These are phyloP conservation scores for Phytopythium kandeliae DNA, from an alignment of 352 stramenopile species.

Conservation along the genomic window DNA sequence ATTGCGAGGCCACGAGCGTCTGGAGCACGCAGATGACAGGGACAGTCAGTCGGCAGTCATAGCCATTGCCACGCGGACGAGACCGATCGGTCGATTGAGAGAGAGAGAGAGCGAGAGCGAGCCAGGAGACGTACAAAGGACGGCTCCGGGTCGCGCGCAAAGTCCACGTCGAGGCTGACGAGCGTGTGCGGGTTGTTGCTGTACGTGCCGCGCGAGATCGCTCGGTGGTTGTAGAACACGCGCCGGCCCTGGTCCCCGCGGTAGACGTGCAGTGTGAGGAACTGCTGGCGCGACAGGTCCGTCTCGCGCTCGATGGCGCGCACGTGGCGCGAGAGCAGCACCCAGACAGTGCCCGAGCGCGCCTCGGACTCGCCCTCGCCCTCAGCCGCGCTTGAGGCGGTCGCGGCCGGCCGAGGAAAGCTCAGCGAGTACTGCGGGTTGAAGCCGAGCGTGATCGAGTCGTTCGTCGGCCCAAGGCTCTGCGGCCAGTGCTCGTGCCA, in stretches of 20 bases:
- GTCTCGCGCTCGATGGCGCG: constrained; percentile 65
- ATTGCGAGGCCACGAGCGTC: constrained; percentile 90
- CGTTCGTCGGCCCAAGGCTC: constrained; percentile 77
- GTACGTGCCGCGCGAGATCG: constrained; percentile 82
- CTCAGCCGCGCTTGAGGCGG: background rate
- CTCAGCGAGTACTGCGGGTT: constrained; percentile 93
- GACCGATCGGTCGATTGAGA: too few species aligned
- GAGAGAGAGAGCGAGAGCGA: too few species aligned
- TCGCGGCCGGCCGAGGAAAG: constrained; percentile 34
- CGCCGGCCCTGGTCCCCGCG: constrained; percentile 45
- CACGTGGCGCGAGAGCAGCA: constrained; percentile 92
- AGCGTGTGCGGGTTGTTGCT: constrained; percentile 92
- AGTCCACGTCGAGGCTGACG: constrained; percentile 77
- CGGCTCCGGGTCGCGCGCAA: constrained; percentile 38
- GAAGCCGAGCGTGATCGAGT: constrained; percentile 89
- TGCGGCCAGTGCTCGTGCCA: constrained; percentile 83
- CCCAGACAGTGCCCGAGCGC: constrained; percentile 64
- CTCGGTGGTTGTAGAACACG: constrained; percentile 81
- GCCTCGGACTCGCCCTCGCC: constrained; percentile 10
- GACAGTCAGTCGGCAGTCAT: too few species aligned
- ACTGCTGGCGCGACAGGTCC: constrained; percentile 57
- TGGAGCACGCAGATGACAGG: constrained; percentile 9
- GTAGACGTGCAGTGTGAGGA: constrained; percentile 91
- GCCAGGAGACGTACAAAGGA: constrained; percentile 58
- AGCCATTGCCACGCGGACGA: too few species aligned